Evolutionary conservation across 2,329 filamentous ascomycete species (phyloP).

Genomic region (Geoglossum cookeanum): DNA sequence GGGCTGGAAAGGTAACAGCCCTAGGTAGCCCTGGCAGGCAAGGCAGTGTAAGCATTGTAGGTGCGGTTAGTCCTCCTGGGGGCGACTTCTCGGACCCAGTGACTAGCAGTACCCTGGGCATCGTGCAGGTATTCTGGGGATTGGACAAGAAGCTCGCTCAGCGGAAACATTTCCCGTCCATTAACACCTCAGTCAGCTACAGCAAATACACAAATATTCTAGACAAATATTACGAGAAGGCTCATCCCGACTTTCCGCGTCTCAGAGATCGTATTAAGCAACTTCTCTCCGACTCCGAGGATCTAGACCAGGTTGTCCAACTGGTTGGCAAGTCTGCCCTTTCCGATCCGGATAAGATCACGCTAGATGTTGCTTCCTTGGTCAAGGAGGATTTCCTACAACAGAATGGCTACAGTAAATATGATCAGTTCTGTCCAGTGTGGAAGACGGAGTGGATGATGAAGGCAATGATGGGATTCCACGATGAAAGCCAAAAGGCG

Average conservation of each 20-base stretch:
- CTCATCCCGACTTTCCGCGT: slow-evolving; percentile 83
- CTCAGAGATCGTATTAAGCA: slow-evolving; percentile 87
- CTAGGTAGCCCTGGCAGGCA: slow-evolving; percentile 76
- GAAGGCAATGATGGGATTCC: slow-evolving; percentile 97
- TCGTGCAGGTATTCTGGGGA: slow-evolving; percentile 99
- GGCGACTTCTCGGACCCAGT: slow-evolving; percentile 99
- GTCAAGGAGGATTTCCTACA: slow-evolving; percentile 98
- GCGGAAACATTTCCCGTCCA: slow-evolving; percentile 96
- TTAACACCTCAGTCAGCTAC: slow-evolving; percentile 90
- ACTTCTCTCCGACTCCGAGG: slow-evolving; percentile 84
- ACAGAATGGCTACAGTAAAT: slow-evolving; percentile 97
- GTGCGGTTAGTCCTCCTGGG: slow-evolving; percentile 88
- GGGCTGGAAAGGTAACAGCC: slow-evolving; percentile 70
- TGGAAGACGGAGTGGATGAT: slow-evolving; percentile 99
- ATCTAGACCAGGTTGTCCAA: slow-evolving; percentile 96
- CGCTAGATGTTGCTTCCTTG: slow-evolving; percentile 72
- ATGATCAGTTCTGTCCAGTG: slow-evolving; percentile 96
- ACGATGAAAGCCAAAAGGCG: slow-evolving; percentile 93
- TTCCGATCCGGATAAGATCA: slow-evolving; percentile 96
- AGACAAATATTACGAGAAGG: slow-evolving; percentile 86
- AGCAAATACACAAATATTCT: slow-evolving; percentile 84
- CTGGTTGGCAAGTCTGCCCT: slow-evolving; percentile 93
- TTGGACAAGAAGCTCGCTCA: slow-evolving; percentile 98
- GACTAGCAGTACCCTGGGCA: slow-evolving; percentile 79
- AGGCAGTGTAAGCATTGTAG: slow-evolving; percentile 93